Evolutionary conservation across 208 protist species (phyloP), one percentile per base, ranked within the genome.

Genomic region (Novymonas esmeraldas): DNA sequence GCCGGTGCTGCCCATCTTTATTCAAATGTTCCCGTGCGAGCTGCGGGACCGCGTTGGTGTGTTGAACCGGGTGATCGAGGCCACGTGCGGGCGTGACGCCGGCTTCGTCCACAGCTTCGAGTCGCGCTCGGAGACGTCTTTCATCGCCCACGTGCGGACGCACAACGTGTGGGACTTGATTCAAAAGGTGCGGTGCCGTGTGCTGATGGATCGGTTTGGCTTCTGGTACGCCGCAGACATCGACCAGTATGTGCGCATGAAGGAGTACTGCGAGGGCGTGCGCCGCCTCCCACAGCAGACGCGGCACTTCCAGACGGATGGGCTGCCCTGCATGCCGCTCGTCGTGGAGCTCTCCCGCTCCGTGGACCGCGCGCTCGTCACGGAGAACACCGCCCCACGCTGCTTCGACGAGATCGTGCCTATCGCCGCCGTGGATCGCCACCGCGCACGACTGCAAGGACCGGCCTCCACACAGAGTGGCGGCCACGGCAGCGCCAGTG

Each of bases 21-120:
- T 93, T 70, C 87, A 89, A 62, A 93, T 93, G 87, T 93, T 89
- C 48, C 87, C 87, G 10, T 93, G 84, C 50, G 87, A 93, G 56
- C 76, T 90, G 49, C 78, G 79, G 10, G 77, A 90, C 56, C 76
- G 80, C 10, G 75, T 75, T 31, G 72, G 63, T 4, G 77, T 91
- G 45, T 58, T 93, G 50, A 90, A 93, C 73, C 80, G 80, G 18
- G 82, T 93, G 44, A 81, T 93, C 16, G 70, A 79, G 71, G 73
- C 59, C 54, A 73, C 73, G 49, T 79, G 73, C 61, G 66, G 66
- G 52, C 52, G 44, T 13, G 62, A 70, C 26, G 63, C 59, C 41
- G 82, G 76, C n/a, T 62, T 70, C 14, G 83, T 85, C 45, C 64
- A 84, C 28, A 54, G 73, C 49, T 71, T 90, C 50, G 82, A 94